Evolutionary conservation across 495 filamentous ascomycete genomes (phyloP), one percentile per base, ranked within the genome.

Genomic region (Penicillium soppii): DNA sequence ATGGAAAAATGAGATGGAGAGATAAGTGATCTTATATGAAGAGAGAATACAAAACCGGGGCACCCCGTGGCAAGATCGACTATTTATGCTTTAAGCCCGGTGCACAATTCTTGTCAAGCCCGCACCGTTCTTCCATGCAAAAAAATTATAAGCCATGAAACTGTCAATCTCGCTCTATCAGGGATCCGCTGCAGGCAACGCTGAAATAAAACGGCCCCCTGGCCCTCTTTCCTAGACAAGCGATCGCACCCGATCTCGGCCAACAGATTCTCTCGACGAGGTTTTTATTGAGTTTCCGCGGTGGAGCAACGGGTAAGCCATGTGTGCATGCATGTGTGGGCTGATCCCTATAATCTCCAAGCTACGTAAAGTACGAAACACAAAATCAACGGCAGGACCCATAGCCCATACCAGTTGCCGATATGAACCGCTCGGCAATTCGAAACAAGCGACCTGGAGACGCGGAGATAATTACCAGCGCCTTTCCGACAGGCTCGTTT

Each of bases 261-360:
- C 19, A 52, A 15, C 26, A 27, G 4, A 37, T 37, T 16, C 27
- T 22, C 25, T n/a, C n/a, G n/a, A n/a, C n/a, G n/a, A n/a, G n/a
- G n/a, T n/a, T n/a, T n/a, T n/a, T n/a, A n/a, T n/a, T n/a, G n/a
- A n/a, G 12, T 25, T 13, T 42, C 47, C 45, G 45, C 37, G n/a
- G 15, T 39, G 22, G 39, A 33, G 29, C 40, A n/a, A 63, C 39
- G n/a, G n/a, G n/a, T 39, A 43, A 39, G 47, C 35, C 17, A 52
- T 45, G 43, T 29, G 55, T 20, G 8, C 4, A 43, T 29, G 30
- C 21, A 26, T 47, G 47, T 47, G 43, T 62, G 53, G 56, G 50
- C 56, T 62, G 62, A 62, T 62, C 56, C 56, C 33, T 62, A 53
- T 43, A 62, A 61, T 64, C 30, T 50, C 49, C 19, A 33, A 5